Percentiles rank a stretch among this genome's conserved stretches.
Evolutionary conservation across 257 asterid genomes (phyloP).

Genomic region (Paulownia fortunei): DNA sequence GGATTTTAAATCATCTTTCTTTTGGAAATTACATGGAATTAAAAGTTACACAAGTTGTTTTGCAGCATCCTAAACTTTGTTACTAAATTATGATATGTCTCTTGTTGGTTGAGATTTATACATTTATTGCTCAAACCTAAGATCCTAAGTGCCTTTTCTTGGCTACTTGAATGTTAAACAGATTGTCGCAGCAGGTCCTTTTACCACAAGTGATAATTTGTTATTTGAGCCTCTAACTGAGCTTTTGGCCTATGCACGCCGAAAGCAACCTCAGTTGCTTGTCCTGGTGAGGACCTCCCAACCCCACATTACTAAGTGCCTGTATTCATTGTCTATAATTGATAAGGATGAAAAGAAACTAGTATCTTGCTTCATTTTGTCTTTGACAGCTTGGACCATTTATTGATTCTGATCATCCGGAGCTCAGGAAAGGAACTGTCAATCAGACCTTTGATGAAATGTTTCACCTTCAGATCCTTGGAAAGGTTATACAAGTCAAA

Average conservation of each 20-base stretch:
- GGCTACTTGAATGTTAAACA: conserved; percentile 41
- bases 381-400: conserved; percentile 87
- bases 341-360: conserved; percentile 14
- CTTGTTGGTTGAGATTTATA: conserved; percentile 23
- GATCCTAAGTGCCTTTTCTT: conserved; percentile 30
- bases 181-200: conserved; percentile 98
- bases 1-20: neutral
- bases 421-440: conserved; percentile 69
- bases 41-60: conserved; percentile 13
- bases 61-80: conserved; percentile 20
- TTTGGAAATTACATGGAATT: neutral
- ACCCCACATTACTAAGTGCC: conserved; percentile 9
- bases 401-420: conserved; percentile 91
- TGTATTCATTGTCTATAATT: conserved; percentile 21
- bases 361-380: conserved; percentile 40
- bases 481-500: conserved; percentile 62
- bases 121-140: conserved; percentile 23
- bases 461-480: conserved; percentile 76
- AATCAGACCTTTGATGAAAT: conserved; percentile 76
- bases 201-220: conserved; percentile 83
- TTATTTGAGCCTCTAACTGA: conserved; percentile 88
- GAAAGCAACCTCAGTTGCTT: conserved; percentile 94
- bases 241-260: conserved; percentile 83
- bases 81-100: conserved; percentile 9
- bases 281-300: conserved; percentile 60